These are phyloP conservation scores for Spiraea crenata DNA, from an alignment of 331 rosid genomes.

Conservation along the genomic window DNA sequence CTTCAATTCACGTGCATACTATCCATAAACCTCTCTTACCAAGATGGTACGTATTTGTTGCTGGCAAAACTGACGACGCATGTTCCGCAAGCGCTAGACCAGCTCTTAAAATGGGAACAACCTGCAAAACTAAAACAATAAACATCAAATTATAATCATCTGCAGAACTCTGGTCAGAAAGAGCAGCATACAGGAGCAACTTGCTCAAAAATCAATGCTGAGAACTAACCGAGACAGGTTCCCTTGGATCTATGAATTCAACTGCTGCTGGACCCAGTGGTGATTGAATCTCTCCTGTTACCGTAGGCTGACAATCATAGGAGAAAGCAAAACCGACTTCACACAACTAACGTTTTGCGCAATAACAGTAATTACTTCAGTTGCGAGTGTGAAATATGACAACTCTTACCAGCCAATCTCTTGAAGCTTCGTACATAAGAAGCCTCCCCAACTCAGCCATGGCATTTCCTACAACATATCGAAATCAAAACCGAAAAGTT, in stretches of 20 bases:
- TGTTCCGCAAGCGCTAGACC: slow-evolving; percentile 89
- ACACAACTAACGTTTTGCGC: neutral
- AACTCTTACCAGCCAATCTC: slow-evolving; percentile 98
- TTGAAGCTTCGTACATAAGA: slow-evolving; percentile 87
- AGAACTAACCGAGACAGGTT: slow-evolving; percentile 73
- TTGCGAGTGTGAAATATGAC: slow-evolving; percentile 9
- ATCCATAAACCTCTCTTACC: slow-evolving; percentile 48
- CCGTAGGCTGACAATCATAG: slow-evolving; percentile 62
- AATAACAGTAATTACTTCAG: neutral
- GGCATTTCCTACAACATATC: slow-evolving; percentile 65
- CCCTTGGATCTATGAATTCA: slow-evolving; percentile 91
- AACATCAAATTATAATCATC: slow-evolving; percentile 21
- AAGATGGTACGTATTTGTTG: slow-evolving; percentile 80
- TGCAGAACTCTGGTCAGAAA: neutral
- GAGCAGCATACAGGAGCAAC: neutral
- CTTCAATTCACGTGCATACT: slow-evolving; percentile 1
- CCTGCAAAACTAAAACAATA: slow-evolving; percentile 46
- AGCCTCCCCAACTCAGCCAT: slow-evolving; percentile 97
- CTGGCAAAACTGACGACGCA: slow-evolving; percentile 76
- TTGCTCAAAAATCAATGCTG: slow-evolving; percentile 4
- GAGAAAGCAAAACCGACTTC: neutral
- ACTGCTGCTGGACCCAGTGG: slow-evolving; percentile 86
- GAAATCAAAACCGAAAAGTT: neutral
- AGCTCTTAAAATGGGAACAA: slow-evolving; percentile 89
- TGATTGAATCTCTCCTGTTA: slow-evolving; percentile 83